A percentile compares a stretch with the other conserved stretches of the same genome.
Conservation (phyloP, 1,284 basidiomycete genomes). For the Boletus putidus region DNA sequence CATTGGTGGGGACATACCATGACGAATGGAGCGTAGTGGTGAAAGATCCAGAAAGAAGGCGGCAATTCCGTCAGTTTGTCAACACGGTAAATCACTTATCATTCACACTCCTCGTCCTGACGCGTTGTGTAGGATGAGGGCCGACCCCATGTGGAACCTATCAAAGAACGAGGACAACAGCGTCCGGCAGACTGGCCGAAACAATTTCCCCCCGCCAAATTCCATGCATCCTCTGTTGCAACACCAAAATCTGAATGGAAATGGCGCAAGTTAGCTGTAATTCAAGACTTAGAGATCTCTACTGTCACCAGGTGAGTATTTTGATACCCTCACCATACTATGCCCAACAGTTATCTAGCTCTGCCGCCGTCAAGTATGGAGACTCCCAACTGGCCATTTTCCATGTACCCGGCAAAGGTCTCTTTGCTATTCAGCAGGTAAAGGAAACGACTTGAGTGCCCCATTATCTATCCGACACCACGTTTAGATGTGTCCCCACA, state of each 20-base stretch:
- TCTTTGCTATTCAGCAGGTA: slow-evolving; percentile 72
- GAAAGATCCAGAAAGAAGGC: slow-evolving; percentile 49
- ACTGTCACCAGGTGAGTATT: slow-evolving; percentile 49
- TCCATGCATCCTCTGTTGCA: slow-evolving; percentile 43
- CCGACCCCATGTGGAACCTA: slow-evolving; percentile 52
- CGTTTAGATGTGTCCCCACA: slow-evolving; percentile 56
- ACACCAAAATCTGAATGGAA: slow-evolving; percentile 56
- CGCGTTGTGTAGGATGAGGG: slow-evolving; percentile 49
- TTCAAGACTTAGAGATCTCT: slow-evolving; percentile 54
- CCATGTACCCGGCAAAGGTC: slow-evolving; percentile 56
- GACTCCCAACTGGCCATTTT: slow-evolving; percentile 73
- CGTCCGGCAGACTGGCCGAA: slow-evolving; percentile 74
- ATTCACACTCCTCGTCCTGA: slow-evolving; percentile 9
- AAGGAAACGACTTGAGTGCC: background rate
- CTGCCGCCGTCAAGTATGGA: slow-evolving; percentile 64
- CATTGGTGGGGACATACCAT: slow-evolving; percentile 63
- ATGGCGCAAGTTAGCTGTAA: slow-evolving; percentile 56
- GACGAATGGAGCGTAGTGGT: slow-evolving; percentile 75
- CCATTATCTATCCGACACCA: background rate
- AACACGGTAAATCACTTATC: slow-evolving; percentile 48
- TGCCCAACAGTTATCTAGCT: slow-evolving; percentile 13
- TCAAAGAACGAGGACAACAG: slow-evolving; percentile 63
- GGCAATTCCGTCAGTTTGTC: slow-evolving; percentile 67
- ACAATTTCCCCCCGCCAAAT: slow-evolving; percentile 50
- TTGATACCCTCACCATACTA: background rate